Evolutionary conservation across 2,329 filamentous ascomycete genomes (phyloP), one percentile per base, ranked within the genome.

Genomic region (Arachnopeziza araneosa): DNA sequence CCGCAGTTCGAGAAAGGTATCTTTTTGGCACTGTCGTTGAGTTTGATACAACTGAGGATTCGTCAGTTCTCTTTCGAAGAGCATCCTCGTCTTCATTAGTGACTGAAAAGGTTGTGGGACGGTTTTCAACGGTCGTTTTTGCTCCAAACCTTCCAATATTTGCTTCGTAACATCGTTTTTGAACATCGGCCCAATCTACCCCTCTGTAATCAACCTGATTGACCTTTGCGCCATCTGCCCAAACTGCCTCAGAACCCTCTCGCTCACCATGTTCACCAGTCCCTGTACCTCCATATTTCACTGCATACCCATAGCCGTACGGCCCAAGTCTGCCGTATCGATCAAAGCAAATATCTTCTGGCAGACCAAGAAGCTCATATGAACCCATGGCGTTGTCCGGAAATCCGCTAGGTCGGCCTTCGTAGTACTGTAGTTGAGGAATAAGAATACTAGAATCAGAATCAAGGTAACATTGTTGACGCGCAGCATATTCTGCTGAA

Each of bases 301-400:
- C 78, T 32, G 89, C 90, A 73, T 98, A 98, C 9, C 93, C 93
- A 63, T 91, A 84, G 0, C 93, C 93, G 68, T 99, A 99, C 0
- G 93, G 90, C 0, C 91, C 93, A 30, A 95, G 84, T 64, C 92
- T 84, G 2, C 93, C 93, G 71, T 90, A 96, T 1, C 95, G 83
- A 67, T 99, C 95, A 71, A 96, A 97, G 76, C 95, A 99, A 53
- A 97, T 84, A 69, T 96, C 88, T 66, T 96, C 85, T 21, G 89
- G 84, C 44, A 98, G 77, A 0, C 86, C 88, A 14, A 98, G 75
- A 50, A 93, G 74, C 10, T 92, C 85, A 69, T 96, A 93, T 0
- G 91, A 96, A n/a, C 95, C 95, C 70, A 93, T 83, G 1, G 90
- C 84, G 60, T 91, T 84, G 54, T 95, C 85, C 0, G 95, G 95